Conservation (phyloP, 345 rosid species). For the Citrus mangshanensis region DNA sequence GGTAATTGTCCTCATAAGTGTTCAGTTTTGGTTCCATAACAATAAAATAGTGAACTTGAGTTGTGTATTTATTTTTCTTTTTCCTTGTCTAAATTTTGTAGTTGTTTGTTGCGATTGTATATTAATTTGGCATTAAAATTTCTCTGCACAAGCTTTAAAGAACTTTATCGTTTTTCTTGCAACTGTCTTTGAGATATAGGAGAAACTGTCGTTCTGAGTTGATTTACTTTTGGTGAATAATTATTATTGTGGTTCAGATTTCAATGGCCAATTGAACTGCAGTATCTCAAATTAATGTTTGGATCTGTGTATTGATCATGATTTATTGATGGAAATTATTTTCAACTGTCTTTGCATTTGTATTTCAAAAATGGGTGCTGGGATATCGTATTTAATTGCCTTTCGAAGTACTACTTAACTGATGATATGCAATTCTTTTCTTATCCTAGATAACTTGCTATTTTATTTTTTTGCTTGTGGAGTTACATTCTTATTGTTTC, state of each 20-base stretch:
- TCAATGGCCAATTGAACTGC: not conserved
- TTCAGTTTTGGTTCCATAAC: not conserved
- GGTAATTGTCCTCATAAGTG: conserved; percentile 35
- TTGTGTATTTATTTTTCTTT: not conserved
- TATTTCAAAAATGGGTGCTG: not conserved
- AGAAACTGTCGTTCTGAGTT: not conserved
- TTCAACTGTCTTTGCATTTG: not conserved
- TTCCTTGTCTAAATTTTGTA: not conserved
- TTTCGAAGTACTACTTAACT: not conserved
- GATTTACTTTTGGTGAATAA: not conserved
- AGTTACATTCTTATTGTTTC: not conserved
- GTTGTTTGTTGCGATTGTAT: not conserved
- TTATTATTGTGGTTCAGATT: not conserved
- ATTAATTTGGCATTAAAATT: not conserved
- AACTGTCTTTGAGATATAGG: not conserved
- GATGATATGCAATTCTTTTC: not conserved
- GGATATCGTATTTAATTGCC: not conserved
- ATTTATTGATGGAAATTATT: not conserved
- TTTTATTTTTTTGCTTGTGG: not conserved
- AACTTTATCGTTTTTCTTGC: not conserved
- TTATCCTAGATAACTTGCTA: not conserved
- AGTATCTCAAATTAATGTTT: not conserved
- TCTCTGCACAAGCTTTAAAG: not conserved
- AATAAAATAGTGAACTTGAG: not conserved
- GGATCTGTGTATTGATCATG: not conserved